Evolutionary conservation across 2,329 filamentous ascomycete genomes (phyloP), one percentile per base, ranked within the genome.

Genomic region (Alternaria sp.): DNA sequence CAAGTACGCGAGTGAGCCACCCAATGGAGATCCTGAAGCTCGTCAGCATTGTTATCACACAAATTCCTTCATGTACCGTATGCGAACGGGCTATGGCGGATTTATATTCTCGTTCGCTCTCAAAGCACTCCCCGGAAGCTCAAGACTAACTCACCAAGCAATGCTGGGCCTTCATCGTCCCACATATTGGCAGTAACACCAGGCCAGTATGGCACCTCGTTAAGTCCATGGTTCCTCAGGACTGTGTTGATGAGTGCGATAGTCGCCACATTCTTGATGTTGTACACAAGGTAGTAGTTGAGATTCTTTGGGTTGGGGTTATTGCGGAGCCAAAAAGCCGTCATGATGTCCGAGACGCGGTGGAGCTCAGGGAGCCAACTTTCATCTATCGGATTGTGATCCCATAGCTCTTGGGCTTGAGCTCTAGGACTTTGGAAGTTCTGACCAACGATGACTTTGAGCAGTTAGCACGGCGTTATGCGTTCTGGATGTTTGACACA

Each of bases 141-240:
- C 11, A 14, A 4, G 21, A 23, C 24, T 39, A 48, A 48, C 51
- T 48, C n/a, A 61, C 63, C 63, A 9, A 67, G 53, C n/a, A 68
- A 21, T 23, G 57, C 59, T 5, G 57, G 10, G 6, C 51, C 60
- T 10, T 54, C 61, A 10, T 62, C 39, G 0, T 31, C 44, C 9
- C 44, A 37, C 13, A 59, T 58, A 10, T 39, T 11, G n/a, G 65
- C 49, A 21, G 50, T 41, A 8, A 57, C 8, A 3, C 64, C 64
- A 7, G 66, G 66, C 66, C 66, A 69, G 14, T 39, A 42, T 11
- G 60, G 56, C 8, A 59, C 14, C 13, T 28, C 24, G 24, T 28
- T 9, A 3, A 48, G 49, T 9, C 33, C 37, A 4, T 31, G 11
- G 28, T 31, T 39, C 9, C 40, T 33, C n/a, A 58, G n/a, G 11